Conservation (phyloP, 257 asterid genomes). For the Gentiana macrophylla region DNA sequence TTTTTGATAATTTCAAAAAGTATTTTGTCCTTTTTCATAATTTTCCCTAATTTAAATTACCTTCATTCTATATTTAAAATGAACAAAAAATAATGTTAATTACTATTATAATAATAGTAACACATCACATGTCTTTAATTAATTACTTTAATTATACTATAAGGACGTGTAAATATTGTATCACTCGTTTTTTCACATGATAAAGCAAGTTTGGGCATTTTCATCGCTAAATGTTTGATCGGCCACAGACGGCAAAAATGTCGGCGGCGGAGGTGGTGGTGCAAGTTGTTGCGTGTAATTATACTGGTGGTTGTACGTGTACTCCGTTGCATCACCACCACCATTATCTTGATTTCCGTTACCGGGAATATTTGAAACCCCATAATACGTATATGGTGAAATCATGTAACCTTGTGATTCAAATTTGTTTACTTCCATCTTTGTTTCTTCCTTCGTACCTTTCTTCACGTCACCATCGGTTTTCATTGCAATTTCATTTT, state of each 20-base stretch:
- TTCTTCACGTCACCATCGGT: constrained; percentile 31
- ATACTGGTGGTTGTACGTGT: constrained; percentile 12
- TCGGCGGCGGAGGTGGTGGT: constrained; percentile 42
- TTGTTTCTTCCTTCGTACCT: constrained; percentile 17
- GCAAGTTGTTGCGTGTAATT: constrained; percentile 3
- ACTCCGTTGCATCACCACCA: constrained; percentile 30
- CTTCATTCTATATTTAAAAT: too few species aligned
- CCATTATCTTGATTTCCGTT: constrained; percentile 56
- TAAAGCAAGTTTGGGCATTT: constrained; percentile 71
- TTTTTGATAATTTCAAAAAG: too few species aligned
- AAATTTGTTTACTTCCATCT: constrained; percentile 44
- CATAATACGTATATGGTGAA: constrained; percentile 34
- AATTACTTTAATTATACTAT: too few species aligned
- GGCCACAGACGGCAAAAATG: constrained; percentile 9
- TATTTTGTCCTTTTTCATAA: too few species aligned
- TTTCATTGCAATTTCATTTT: constrained; percentile 9
- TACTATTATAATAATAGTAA: too few species aligned
- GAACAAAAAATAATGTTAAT: too few species aligned
- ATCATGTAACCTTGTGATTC: constrained; percentile 31
- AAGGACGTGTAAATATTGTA: too few species aligned
- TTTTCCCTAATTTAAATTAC: too few species aligned
- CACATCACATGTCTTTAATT: too few species aligned
- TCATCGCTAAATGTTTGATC: constrained; percentile 77
- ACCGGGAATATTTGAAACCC: constrained; percentile 41
- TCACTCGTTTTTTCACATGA: constrained; percentile 40